Conservation (phyloP, 1,139 yeast species). For the Candida frijolesensis region DNA sequence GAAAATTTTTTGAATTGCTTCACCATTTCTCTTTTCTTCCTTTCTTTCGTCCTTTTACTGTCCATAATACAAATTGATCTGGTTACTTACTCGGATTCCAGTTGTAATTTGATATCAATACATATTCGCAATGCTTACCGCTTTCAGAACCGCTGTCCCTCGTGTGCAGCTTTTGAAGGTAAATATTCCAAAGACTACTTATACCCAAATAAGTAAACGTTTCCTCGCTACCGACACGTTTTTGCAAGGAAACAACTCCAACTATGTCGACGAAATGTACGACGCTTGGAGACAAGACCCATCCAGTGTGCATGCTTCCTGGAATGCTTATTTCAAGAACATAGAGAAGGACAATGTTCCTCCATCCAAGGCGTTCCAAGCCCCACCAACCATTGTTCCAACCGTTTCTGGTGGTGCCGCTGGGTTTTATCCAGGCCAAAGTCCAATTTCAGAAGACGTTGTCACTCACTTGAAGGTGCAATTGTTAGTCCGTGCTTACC, state of each 20-base stretch:
- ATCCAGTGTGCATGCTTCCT: slow-evolving; percentile 84
- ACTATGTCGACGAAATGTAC: slow-evolving; percentile 97
- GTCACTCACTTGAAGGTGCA: slow-evolving; percentile 93
- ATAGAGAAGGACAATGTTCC: slow-evolving; percentile 70
- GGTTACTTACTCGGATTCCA: not conserved
- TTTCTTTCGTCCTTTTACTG: not conserved
- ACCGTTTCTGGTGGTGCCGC: slow-evolving; percentile 75
- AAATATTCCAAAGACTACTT: slow-evolving; percentile 8
- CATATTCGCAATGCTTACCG: slow-evolving; percentile 41
- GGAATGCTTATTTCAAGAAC: slow-evolving; percentile 96
- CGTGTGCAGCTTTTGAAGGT: slow-evolving; percentile 30
- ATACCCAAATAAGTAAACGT: slow-evolving; percentile 9
- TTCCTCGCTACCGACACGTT: slow-evolving; percentile 37
- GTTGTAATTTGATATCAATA: slow-evolving; percentile 1
- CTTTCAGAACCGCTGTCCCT: slow-evolving; percentile 43
- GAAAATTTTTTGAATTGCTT: slow-evolving; percentile 3
- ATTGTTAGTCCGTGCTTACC: slow-evolving; percentile 95
- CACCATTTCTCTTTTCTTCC: not conserved
- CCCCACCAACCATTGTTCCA: slow-evolving; percentile 89
- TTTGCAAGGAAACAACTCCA: slow-evolving; percentile 82
- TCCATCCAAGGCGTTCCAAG: slow-evolving; percentile 75
- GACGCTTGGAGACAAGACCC: slow-evolving; percentile 94
- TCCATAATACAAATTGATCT: not conserved
- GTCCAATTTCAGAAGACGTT: slow-evolving; percentile 59
- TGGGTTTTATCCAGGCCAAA: slow-evolving; percentile 50